Evolutionary conservation across 2,329 filamentous ascomycete genomes (phyloP).

Genomic region (Setomelanomma holmii): DNA sequence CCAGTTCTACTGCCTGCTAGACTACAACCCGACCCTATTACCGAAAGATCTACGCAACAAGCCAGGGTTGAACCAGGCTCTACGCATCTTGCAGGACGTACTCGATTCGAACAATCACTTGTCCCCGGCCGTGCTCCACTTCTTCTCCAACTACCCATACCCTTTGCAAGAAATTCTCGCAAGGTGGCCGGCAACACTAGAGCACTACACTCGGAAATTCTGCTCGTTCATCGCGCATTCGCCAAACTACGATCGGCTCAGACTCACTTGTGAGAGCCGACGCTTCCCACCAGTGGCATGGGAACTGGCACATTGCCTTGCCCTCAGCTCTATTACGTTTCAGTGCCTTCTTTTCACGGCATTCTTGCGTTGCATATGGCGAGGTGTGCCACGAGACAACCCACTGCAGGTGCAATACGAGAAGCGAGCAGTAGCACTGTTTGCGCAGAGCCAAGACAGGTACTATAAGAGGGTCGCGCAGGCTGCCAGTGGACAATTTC

Average conservation of each 20-base stretch:
- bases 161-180: slow-evolving; percentile 34
- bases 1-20: slow-evolving; percentile 38
- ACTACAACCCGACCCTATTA: slow-evolving; percentile 44
- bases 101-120: slow-evolving; percentile 56
- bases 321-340: slow-evolving; percentile 59
- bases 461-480: slow-evolving; percentile 2
- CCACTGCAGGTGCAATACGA: slow-evolving; percentile 11
- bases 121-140: slow-evolving; percentile 49
- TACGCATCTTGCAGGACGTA: slow-evolving; percentile 51
- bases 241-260: slow-evolving; percentile 14
- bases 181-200: slow-evolving; percentile 31
- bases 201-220: slow-evolving; percentile 43
- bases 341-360: slow-evolving; percentile 63
- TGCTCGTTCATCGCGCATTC: slow-evolving; percentile 53
- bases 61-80: slow-evolving; percentile 31
- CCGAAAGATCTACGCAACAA: slow-evolving; percentile 49
- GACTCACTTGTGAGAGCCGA: slow-evolving; percentile 23
- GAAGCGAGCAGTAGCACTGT: slow-evolving; percentile 2
- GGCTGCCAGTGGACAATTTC: no score
- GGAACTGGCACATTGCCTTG: slow-evolving; percentile 60
- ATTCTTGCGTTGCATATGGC: slow-evolving; percentile 55
- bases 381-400: background rate
- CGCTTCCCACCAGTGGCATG: slow-evolving; percentile 63
- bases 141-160: slow-evolving; percentile 59
- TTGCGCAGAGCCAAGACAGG: slow-evolving; percentile 14